These are phyloP conservation scores for Entomortierella beljakovae DNA, from an alignment of 192 early-diverging fungal genomes.

Conservation along the genomic window DNA sequence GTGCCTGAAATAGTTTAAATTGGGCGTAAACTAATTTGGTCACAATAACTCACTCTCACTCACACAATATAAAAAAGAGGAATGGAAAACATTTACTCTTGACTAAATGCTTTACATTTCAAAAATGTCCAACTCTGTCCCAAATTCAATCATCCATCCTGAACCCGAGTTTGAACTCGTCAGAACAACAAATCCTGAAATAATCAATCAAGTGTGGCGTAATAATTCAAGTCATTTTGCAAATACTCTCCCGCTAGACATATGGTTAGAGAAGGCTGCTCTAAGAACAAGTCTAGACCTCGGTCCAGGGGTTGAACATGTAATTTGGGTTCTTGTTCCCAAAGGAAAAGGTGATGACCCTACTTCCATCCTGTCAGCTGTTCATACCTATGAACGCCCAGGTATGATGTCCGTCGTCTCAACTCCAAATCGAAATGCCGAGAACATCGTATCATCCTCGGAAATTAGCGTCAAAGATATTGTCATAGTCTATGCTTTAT, in stretches of 20 bases:
- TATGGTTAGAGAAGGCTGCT: slow-evolving; percentile 12
- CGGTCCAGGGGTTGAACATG: slow-evolving; percentile 13
- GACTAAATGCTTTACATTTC: no score
- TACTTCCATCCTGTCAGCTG: slow-evolving; percentile 12
- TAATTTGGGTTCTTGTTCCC: slow-evolving; percentile 24
- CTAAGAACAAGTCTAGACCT: slow-evolving; percentile 13
- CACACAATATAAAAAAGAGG: no score
- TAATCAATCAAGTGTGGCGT: slow-evolving; percentile 17
- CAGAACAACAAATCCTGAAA: background rate
- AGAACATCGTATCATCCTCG: background rate
- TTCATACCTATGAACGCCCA: slow-evolving; percentile 9
- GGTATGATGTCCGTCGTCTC: background rate
- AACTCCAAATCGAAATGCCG: no score
- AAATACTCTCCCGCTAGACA: background rate
- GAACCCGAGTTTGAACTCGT: slow-evolving; percentile 7
- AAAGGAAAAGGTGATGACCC: slow-evolving; percentile 13
- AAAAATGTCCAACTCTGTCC: background rate
- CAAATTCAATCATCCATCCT: background rate
- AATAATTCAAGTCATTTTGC: slow-evolving; percentile 11
- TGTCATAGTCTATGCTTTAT: slow-evolving; percentile 3
- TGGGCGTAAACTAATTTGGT: no score
- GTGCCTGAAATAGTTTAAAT: no score
- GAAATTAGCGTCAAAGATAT: background rate
- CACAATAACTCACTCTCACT: no score
- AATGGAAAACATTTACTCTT: no score